These are phyloP conservation scores for Aspergillus sp. DNA, from an alignment of 2,329 filamentous ascomycete genomes.

Conservation along the genomic window DNA sequence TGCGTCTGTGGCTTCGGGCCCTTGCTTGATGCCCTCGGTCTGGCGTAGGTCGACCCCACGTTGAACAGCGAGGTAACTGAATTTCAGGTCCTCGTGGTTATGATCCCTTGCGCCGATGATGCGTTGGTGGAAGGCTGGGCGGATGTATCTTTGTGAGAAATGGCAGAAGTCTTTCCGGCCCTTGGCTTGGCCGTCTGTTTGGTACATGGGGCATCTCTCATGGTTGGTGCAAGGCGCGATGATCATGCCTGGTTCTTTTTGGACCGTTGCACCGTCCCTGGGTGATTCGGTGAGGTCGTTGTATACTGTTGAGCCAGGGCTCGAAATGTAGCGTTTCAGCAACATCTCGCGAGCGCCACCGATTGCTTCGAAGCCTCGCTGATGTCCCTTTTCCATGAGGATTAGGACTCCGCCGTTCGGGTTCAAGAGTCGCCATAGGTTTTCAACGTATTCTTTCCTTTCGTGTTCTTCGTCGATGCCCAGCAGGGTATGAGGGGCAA, in stretches of 20 bases:
- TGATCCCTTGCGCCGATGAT: conserved; percentile 66
- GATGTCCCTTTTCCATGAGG: conserved; percentile 85
- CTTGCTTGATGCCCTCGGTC: conserved; percentile 47
- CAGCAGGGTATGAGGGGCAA: conserved; percentile 82
- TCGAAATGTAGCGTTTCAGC: conserved; percentile 69
- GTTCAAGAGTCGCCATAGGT: conserved; percentile 83
- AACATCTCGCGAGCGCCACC: conserved; percentile 80
- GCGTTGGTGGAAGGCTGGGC: conserved; percentile 77
- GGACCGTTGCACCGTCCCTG: conserved; percentile 24
- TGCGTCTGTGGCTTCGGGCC: conserved; percentile 57
- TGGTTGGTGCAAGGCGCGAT: conserved; percentile 80
- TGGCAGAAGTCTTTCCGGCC: conserved; percentile 89
- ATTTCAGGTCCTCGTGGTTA: conserved; percentile 89
- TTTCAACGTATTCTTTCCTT: conserved; percentile 77
- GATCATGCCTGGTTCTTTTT: conserved; percentile 63
- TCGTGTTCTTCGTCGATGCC: conserved; percentile 72
- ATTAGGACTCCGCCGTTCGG: conserved; percentile 84
- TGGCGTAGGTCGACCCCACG: conserved; percentile 66
- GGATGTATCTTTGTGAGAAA: conserved; percentile 84
- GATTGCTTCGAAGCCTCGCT: conserved; percentile 87
- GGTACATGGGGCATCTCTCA: conserved; percentile 83
- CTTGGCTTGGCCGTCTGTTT: conserved; percentile 63
- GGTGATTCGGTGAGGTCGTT: conserved; percentile 38
- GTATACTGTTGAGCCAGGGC: conserved; percentile 53
- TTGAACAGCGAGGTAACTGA: conserved; percentile 84